These are phyloP conservation scores for Penicillium malachiteum DNA, from an alignment of 495 filamentous ascomycete genomes.

Conservation along the genomic window DNA sequence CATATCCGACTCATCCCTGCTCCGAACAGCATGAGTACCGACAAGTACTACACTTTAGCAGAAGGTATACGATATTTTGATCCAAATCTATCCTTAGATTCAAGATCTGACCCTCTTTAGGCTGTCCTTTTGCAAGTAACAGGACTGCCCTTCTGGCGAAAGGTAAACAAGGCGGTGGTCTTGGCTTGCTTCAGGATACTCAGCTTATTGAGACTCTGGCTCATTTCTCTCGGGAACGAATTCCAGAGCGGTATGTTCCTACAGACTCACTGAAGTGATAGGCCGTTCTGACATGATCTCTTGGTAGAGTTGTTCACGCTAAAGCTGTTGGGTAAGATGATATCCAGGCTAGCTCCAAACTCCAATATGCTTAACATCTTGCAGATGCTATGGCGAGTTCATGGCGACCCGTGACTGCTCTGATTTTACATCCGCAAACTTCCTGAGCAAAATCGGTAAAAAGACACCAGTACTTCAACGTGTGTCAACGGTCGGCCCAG, in stretches of 20 bases:
- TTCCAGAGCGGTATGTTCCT: conserved; percentile 10
- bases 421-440: conserved; percentile 39
- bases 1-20: not conserved
- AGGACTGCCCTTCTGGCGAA: conserved; percentile 6
- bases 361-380: not conserved
- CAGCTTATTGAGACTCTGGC: conserved; percentile 7
- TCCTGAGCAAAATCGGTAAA: conserved; percentile 54
- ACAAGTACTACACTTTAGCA: conserved; percentile 8
- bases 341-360: not conserved
- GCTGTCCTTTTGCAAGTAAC: conserved; percentile 9
- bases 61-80: conserved; percentile 1
- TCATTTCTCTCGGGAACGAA: conserved; percentile 10
- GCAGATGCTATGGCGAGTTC: conserved; percentile 61
- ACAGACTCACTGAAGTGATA: too few species aligned
- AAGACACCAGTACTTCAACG: conserved; percentile 60
- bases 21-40: not conserved
- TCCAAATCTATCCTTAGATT: not conserved
- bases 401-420: conserved; percentile 57
- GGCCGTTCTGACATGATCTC: not conserved
- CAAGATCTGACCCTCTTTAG: not conserved
- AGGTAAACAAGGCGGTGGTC: not conserved
- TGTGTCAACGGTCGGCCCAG: conserved; percentile 64
- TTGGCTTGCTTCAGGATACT: conserved; percentile 8
- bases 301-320: conserved; percentile 58
- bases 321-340: conserved; percentile 45